These are phyloP conservation scores for Scedosporium apiospermum DNA, from an alignment of 2,329 filamentous ascomycete genomes.

Conservation along the genomic window DNA sequence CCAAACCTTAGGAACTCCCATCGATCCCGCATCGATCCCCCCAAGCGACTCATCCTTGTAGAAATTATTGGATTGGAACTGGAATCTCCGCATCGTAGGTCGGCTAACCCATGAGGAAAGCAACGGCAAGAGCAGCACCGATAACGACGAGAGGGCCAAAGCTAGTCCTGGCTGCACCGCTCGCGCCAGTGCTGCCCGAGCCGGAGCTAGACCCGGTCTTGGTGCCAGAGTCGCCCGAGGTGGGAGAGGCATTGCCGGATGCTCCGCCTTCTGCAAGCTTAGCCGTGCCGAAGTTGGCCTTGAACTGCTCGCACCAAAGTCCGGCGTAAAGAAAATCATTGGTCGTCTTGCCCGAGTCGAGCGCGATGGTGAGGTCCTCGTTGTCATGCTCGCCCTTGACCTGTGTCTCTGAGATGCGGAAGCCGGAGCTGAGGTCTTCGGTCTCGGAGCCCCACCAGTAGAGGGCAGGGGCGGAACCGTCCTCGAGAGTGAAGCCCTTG, in stretches of 20 bases:
- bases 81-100: background rate
- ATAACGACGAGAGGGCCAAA: background rate
- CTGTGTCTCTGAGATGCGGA: constrained; percentile 17
- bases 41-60: background rate
- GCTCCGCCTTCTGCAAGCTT: constrained; percentile 8
- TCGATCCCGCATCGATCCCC: background rate
- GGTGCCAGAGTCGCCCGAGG: background rate
- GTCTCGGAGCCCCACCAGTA: constrained; percentile 18
- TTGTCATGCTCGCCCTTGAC: constrained; percentile 11
- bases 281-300: constrained; percentile 16
- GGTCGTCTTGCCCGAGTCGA: constrained; percentile 16
- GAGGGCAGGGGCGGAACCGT: constrained; percentile 16
- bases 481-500: constrained; percentile 14
- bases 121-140: background rate
- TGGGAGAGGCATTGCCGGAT: background rate
- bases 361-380: constrained; percentile 12
- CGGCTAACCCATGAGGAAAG: background rate
- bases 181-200: background rate
- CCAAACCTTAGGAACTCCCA: background rate
- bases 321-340: constrained; percentile 14
- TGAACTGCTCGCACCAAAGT: constrained; percentile 16
- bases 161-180: background rate
- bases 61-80: background rate
- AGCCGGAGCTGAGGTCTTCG: constrained; percentile 13
- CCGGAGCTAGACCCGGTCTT: background rate